Conservation (phyloP, 352 stramenopile genomes). For the Pythium folliculosum region DNA sequence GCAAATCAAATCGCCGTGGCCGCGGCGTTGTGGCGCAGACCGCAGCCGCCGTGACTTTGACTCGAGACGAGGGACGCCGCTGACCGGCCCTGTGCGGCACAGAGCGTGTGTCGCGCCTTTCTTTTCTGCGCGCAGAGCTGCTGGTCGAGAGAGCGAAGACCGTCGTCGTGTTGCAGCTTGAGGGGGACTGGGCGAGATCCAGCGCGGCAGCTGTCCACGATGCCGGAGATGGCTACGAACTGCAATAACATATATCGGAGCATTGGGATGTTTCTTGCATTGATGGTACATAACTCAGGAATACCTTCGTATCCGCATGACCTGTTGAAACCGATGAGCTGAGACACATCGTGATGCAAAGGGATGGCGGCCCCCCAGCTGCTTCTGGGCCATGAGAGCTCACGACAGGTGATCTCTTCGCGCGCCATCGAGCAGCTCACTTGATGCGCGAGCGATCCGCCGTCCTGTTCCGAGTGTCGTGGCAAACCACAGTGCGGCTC, state of each 20-base stretch:
- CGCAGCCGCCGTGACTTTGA: too few relatives aligned
- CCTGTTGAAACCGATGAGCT: neutral
- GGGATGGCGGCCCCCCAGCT: neutral
- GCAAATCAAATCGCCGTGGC: too few relatives aligned
- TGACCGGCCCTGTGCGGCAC: neutral
- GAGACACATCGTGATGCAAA: neutral
- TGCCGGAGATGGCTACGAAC: neutral
- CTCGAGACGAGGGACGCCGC: too few relatives aligned
- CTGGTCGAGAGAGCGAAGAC: neutral
- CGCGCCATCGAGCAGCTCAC: too few relatives aligned
- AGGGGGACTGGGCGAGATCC: neutral
- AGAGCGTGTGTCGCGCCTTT: neutral
- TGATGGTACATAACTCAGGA: neutral
- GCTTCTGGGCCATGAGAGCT: neutral
- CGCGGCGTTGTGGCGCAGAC: too few relatives aligned
- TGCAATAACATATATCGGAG: neutral
- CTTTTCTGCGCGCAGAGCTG: neutral
- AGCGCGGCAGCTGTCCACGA: conserved; percentile 4
- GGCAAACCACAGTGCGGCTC: too few relatives aligned
- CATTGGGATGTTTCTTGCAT: neutral
- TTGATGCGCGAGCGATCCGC: too few relatives aligned
- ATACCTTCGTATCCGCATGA: neutral
- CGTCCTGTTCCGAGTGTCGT: too few relatives aligned
- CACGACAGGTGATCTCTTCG: conserved; percentile 1
- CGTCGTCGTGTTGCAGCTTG: neutral